These are phyloP conservation scores for Pachyrhizus erosus DNA, from an alignment of 306 rosid species.

Conservation along the genomic window DNA sequence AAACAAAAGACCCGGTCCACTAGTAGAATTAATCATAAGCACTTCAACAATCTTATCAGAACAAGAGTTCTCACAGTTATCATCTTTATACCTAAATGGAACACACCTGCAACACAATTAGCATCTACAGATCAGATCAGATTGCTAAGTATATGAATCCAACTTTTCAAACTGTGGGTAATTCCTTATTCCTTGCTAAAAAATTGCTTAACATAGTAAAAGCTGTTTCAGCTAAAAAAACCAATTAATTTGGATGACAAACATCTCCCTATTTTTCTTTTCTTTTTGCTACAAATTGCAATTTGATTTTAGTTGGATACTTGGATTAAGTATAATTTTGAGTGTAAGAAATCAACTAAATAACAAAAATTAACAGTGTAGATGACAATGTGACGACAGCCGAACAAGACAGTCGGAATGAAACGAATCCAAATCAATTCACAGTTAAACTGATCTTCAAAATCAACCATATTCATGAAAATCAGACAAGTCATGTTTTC, in stretches of 20 bases:
- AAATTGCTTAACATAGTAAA: background rate
- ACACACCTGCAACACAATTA: slow-evolving; percentile 60
- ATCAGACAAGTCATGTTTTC: background rate
- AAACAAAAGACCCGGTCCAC: slow-evolving; percentile 80
- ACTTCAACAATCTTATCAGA: slow-evolving; percentile 59
- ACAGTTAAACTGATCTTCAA: background rate
- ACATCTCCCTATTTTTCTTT: background rate
- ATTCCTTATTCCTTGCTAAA: background rate
- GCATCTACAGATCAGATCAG: slow-evolving; percentile 31
- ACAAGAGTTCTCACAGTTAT: slow-evolving; percentile 30
- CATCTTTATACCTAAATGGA: slow-evolving; percentile 62
- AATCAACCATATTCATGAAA: background rate
- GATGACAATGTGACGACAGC: background rate
- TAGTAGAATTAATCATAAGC: slow-evolving; percentile 73
- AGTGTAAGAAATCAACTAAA: background rate
- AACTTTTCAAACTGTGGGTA: slow-evolving; percentile 4
- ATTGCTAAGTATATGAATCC: background rate
- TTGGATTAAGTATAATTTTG: background rate
- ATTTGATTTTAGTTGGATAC: background rate
- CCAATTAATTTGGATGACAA: background rate
- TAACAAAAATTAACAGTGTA: background rate
- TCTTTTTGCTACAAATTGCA: background rate
- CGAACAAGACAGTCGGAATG: background rate
- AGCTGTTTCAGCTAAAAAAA: slow-evolving; percentile 12
- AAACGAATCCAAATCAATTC: background rate